Percentiles rank a stretch among this genome's conserved stretches.
Evolutionary conservation across 768 basidiomycete species (phyloP).

Genomic region (Filobasidium wieringae): DNA sequence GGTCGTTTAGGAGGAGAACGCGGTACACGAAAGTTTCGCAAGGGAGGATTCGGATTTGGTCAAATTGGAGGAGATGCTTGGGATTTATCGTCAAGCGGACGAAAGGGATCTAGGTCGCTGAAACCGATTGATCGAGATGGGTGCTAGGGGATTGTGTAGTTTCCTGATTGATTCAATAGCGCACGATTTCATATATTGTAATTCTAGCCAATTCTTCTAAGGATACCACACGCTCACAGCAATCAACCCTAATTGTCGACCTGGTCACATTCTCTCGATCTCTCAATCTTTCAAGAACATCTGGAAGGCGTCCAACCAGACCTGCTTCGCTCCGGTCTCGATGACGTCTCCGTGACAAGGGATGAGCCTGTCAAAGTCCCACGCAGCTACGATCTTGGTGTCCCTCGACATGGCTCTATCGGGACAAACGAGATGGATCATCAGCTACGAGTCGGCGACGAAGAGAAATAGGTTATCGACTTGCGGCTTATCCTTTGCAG

Average conservation of each 20-base stretch:
- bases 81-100: not conserved
- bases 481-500: conserved; percentile 35
- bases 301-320: conserved; percentile 38
- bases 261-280: not conserved
- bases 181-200: no score
- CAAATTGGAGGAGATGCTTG: not conserved
- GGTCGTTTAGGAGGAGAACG: not conserved
- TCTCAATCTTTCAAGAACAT: conserved; percentile 14
- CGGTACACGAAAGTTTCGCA: not conserved
- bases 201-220: no score
- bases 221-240: no score
- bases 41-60: not conserved
- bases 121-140: no score
- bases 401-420: conserved; percentile 49
- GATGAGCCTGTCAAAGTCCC: conserved; percentile 43
- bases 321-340: conserved; percentile 50
- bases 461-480: not conserved
- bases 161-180: no score
- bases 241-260: not conserved
- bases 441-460: not conserved
- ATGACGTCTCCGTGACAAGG: conserved; percentile 50
- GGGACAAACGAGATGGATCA: not conserved
- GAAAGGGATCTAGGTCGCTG: no score
- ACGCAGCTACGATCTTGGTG: conserved; percentile 53
- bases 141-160: no score